phyloP scores from a whole-genome alignment of 2,329 filamentous ascomycete species.

The Verticillium alfalfae region DNA sequence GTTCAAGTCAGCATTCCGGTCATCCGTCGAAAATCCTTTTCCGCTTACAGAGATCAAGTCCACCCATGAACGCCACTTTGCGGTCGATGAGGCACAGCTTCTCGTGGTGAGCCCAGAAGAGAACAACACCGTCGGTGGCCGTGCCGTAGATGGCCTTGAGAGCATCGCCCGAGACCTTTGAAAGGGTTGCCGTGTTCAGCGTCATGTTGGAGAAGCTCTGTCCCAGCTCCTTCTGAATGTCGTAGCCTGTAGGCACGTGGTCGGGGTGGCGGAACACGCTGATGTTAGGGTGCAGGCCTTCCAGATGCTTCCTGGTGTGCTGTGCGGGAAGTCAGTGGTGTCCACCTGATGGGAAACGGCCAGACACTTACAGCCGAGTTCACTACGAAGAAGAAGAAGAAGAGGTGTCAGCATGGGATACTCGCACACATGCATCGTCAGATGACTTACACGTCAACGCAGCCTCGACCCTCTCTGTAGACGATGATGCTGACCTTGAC shows the following conservation, averaged over 20 bases:
- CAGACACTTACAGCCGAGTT: conserved; percentile 38
- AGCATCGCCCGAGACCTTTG: conserved; percentile 65
- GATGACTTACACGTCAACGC: conserved; percentile 67
- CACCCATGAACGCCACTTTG: conserved; percentile 83
- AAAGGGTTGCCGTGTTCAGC: conserved; percentile 46
- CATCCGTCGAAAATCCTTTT: no score
- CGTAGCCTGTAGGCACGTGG: conserved; percentile 70
- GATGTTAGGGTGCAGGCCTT: conserved; percentile 76
- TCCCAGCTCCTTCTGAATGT: conserved; percentile 62
- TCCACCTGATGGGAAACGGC: conserved; percentile 40
- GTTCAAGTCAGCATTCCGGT: conserved; percentile 14
- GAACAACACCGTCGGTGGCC: conserved; percentile 65
- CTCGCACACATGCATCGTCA: conserved; percentile 18
- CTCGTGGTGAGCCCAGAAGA: conserved; percentile 93
- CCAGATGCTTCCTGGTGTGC: conserved; percentile 76
- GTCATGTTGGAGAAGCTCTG: conserved; percentile 45
- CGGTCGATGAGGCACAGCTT: conserved; percentile 82
- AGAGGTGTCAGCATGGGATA: conserved; percentile 7
- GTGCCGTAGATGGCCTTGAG: conserved; percentile 78
- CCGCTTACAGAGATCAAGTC: conserved; percentile 66
- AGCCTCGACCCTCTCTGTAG: conserved; percentile 85
- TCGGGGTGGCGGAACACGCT: conserved; percentile 87
- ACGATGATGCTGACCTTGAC: conserved; percentile 83
- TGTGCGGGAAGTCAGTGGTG: conserved; percentile 17
- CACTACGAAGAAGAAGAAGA: conserved; percentile 16